Evolutionary conservation across 352 stramenopile genomes (phyloP), one percentile per base, ranked within the genome.

Genomic region (Pythium periplocum): DNA sequence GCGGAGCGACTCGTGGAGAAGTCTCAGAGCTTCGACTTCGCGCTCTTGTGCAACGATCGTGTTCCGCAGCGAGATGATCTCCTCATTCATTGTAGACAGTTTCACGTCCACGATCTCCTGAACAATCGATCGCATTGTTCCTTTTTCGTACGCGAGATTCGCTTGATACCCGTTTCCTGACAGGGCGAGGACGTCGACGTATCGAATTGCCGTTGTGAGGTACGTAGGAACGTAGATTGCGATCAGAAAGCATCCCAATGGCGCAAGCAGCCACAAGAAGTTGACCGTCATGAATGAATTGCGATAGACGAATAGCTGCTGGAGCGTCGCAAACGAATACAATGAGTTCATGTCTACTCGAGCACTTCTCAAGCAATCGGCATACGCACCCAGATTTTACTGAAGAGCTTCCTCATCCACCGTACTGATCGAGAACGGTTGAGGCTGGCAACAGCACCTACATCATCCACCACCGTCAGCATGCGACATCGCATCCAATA

Each of bases 281-380:
- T 91, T 91, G 51, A 77, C 64, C 0, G 75, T 76, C 73, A 87
- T 83, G 61, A 90, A 87, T 36, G 75, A 84, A 35, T 90, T 84
- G 50, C 73, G 79, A 26, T 84, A 52, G 4, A 84, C 39, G 33
- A 64, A 67, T 47, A 68, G 57, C 68, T 76, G 36, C 6, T 40
- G 17, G 4, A 9, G 34, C 12, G 34, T 7, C 7, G 35, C 4
- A 7, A 3, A 30, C 12, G 33, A 0, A 39, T n/a, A 26, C 17
- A 26, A 26, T 26, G 17, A 26, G 17, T 26, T 26, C 17, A 26
- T 26, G 17, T 26, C 17, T 26, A 26, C 17, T 26, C 17, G 17
- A 26, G 17, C 17, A 26, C 17, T 26, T 26, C 17, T 26, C 17
- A 26, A 26, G 17, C 17, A 26, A 26, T 26, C 17, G 17, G 17